phyloP scores from a whole-genome alignment of 2,329 filamentous ascomycete species.

The Zarea fungicola region DNA sequence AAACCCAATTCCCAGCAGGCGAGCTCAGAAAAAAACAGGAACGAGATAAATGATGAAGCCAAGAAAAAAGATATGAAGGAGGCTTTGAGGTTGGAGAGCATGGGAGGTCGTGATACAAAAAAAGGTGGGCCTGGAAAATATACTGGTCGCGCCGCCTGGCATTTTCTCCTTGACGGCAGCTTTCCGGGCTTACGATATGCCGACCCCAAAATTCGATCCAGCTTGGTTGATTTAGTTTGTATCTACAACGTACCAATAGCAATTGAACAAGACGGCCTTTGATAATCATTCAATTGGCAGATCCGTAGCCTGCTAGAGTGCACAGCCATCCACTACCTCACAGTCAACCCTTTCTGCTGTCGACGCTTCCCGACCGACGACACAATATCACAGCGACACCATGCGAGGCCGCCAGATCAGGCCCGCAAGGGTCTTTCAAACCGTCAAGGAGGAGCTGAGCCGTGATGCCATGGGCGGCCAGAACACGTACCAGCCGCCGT shows the following conservation, averaged over 20 bases:
- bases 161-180: conserved; percentile 11
- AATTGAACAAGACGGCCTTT: conserved; percentile 18
- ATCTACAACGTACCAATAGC: conserved; percentile 9
- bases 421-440: conserved; percentile 43
- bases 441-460: conserved; percentile 39
- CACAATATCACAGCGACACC: conserved; percentile 1
- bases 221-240: neutral
- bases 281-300: neutral
- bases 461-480: conserved; percentile 32
- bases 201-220: conserved; percentile 21
- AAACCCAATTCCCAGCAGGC: too few relatives aligned
- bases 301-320: neutral
- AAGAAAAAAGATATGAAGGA: neutral
- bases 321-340: too few relatives aligned
- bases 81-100: neutral
- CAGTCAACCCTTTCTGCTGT: neutral
- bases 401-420: conserved; percentile 42
- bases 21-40: too few relatives aligned
- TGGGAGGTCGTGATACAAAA: conserved; percentile 2
- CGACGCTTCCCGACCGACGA: conserved; percentile 12
- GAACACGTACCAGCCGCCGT: conserved; percentile 35
- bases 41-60: neutral
- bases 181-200: conserved; percentile 28
- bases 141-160: neutral
- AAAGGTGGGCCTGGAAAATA: conserved; percentile 9